These are phyloP conservation scores for Daedalea quercina DNA, from an alignment of 768 basidiomycete genomes.

Conservation along the genomic window DNA sequence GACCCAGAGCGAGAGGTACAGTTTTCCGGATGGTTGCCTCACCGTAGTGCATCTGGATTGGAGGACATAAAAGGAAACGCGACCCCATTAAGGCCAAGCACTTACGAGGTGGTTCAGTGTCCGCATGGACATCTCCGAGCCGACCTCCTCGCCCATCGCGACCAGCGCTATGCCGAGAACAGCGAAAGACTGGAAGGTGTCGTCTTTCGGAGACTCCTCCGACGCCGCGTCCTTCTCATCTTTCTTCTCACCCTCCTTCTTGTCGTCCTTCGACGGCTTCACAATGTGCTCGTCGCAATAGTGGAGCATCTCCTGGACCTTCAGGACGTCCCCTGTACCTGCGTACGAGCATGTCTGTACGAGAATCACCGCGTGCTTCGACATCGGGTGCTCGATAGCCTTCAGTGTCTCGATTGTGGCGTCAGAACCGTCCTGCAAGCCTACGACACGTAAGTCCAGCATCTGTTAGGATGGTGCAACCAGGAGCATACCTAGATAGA, in stretches of 20 bases:
- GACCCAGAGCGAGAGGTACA: slow-evolving; percentile 91
- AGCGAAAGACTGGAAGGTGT: slow-evolving; percentile 87
- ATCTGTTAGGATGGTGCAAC: no score
- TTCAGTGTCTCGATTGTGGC: slow-evolving; percentile 91
- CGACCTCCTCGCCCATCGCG: slow-evolving; percentile 97
- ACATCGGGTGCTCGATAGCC: slow-evolving; percentile 88
- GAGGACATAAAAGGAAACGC: slow-evolving; percentile 5
- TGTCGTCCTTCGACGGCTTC: slow-evolving; percentile 30
- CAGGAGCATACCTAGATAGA: slow-evolving; percentile 72
- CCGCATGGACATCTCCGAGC: slow-evolving; percentile 94
- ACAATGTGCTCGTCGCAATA: slow-evolving; percentile 90
- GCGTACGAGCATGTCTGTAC: slow-evolving; percentile 94
- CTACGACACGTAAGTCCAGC: slow-evolving; percentile 30
- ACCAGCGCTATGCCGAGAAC: slow-evolving; percentile 91
- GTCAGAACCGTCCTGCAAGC: slow-evolving; percentile 88
- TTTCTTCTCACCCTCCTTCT: slow-evolving; percentile 24
- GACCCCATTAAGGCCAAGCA: slow-evolving; percentile 4
- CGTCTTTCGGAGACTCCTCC: slow-evolving; percentile 46
- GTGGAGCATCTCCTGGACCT: slow-evolving; percentile 88
- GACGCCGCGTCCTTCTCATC: slow-evolving; percentile 38
- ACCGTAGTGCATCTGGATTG: slow-evolving; percentile 93
- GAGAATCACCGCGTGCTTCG: slow-evolving; percentile 84
- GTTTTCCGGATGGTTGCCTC: slow-evolving; percentile 88
- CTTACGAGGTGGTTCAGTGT: slow-evolving; percentile 95
- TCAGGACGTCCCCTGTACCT: slow-evolving; percentile 91